A percentile compares a stretch with the other conserved stretches of the same genome.
phyloP scores from a whole-genome alignment of 371 early-diverging fungal genomes.

The Dinochytrium kinnereticum region DNA sequence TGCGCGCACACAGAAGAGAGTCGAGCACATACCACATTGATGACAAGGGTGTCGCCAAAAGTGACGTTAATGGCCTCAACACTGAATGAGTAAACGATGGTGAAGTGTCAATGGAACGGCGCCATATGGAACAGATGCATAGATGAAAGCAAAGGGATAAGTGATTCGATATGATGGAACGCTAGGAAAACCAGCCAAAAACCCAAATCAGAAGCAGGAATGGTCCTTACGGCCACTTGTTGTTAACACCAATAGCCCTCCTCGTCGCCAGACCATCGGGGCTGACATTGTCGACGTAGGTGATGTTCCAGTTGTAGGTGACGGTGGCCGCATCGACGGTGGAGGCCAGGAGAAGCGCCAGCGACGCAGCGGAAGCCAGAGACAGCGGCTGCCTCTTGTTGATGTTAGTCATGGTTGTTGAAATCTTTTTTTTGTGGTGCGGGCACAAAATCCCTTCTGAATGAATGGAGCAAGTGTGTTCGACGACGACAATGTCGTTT shows the following conservation, averaged over 20 bases:
- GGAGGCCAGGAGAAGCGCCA: too few species aligned
- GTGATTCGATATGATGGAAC: constrained; percentile 14
- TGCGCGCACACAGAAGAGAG: too few species aligned
- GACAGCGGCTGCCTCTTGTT: too few species aligned
- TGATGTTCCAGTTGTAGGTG: constrained; percentile 72
- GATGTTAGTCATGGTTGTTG: too few species aligned
- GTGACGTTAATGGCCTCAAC: constrained; percentile 40
- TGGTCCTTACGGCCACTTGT: constrained; percentile 67
- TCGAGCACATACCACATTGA: constrained; percentile 52
- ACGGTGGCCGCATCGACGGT: constrained; percentile 39
- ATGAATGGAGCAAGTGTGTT: too few species aligned
- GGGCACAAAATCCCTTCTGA: too few species aligned
- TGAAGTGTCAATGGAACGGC: too few species aligned
- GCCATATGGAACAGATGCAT: too few species aligned
- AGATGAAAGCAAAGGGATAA: too few species aligned
- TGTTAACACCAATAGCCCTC: constrained; percentile 76
- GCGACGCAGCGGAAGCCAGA: background rate
- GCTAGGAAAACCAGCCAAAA: constrained; percentile 39
- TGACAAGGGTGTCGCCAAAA: constrained; percentile 45
- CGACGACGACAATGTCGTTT: too few species aligned
- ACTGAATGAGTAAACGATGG: too few species aligned
- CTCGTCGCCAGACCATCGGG: constrained; percentile 68
- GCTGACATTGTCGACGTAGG: constrained; percentile 68
- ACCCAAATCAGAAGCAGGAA: background rate
- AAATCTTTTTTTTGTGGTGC: too few species aligned